Evolutionary conservation across 768 basidiomycete genomes (phyloP).

Genomic region (Tulasnella sp.): DNA sequence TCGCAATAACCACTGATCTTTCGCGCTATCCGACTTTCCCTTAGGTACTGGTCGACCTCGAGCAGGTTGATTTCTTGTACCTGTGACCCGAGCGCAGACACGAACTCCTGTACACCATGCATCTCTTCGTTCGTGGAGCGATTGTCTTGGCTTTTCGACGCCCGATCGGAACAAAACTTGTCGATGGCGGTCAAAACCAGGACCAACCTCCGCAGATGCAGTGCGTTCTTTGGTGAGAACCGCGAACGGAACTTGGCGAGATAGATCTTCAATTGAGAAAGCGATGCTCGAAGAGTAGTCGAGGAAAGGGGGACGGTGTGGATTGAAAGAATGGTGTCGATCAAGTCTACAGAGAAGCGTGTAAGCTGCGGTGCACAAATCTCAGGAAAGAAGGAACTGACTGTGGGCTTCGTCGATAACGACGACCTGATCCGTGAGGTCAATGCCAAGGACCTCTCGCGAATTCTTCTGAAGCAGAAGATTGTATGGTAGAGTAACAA

Average conservation of each 20-base stretch:
- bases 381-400: conserved; percentile 42
- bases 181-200: conserved; percentile 67
- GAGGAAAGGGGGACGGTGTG: conserved; percentile 68
- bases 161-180: conserved; percentile 44
- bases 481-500: conserved; percentile 93
- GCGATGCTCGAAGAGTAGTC: conserved; percentile 54
- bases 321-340: conserved; percentile 82
- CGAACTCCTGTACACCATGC: conserved; percentile 62
- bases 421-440: conserved; percentile 77
- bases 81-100: conserved; percentile 61
- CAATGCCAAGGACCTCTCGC: conserved; percentile 81
- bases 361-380: background rate
- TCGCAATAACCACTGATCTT: conserved; percentile 80
- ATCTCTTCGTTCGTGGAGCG: conserved; percentile 47
- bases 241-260: conserved; percentile 38
- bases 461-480: conserved; percentile 78
- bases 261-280: conserved; percentile 48
- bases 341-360: conserved; percentile 56
- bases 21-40: conserved; percentile 70
- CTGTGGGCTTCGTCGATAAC: conserved; percentile 97
- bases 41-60: conserved; percentile 77
- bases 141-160: background rate
- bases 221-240: conserved; percentile 64
- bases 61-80: conserved; percentile 75
- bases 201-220: conserved; percentile 77